These are phyloP conservation scores for Diplodia sapinea DNA, from an alignment of 2,329 filamentous ascomycete genomes.

Conservation along the genomic window DNA sequence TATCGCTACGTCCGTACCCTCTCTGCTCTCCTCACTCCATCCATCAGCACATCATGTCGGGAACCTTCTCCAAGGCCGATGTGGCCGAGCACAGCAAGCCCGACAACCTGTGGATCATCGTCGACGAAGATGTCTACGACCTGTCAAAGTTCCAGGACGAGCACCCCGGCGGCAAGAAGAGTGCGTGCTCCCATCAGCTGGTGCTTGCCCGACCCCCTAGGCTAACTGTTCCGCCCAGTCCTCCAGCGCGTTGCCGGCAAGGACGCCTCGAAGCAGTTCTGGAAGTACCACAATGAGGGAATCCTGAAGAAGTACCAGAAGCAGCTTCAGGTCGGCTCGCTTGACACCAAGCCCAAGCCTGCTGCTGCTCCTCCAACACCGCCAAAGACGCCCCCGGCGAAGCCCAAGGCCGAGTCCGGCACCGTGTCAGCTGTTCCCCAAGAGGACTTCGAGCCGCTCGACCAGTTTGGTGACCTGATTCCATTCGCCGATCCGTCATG, in stretches of 20 bases:
- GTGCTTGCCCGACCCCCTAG: background rate
- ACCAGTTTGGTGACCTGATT: conserved; percentile 83
- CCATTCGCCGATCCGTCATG: conserved; percentile 92
- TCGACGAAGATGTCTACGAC: conserved; percentile 96
- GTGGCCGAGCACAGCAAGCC: conserved; percentile 91
- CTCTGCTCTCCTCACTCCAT: background rate
- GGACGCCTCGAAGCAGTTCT: conserved; percentile 71
- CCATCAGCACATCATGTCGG: conserved; percentile 69
- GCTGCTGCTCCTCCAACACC: conserved; percentile 55
- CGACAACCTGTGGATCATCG: conserved; percentile 83
- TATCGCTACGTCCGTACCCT: conserved; percentile 23
- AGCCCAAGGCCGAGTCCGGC: conserved; percentile 66
- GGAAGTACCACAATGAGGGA: conserved; percentile 68
- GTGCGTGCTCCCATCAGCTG: conserved; percentile 50
- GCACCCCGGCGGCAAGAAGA: conserved; percentile 72
- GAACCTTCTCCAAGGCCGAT: conserved; percentile 81
- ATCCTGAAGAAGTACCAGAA: conserved; percentile 68
- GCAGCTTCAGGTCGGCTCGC: conserved; percentile 69
- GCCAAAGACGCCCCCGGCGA: conserved; percentile 54
- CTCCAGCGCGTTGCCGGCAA: conserved; percentile 69
- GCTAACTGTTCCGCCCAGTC: conserved; percentile 51
- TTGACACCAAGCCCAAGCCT: conserved; percentile 73
- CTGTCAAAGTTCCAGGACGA: conserved; percentile 70
- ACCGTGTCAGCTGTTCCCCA: conserved; percentile 51
- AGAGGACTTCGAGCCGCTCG: conserved; percentile 67